Conservation (phyloP, 208 protist species). For the Leishmania guyanensis region DNA sequence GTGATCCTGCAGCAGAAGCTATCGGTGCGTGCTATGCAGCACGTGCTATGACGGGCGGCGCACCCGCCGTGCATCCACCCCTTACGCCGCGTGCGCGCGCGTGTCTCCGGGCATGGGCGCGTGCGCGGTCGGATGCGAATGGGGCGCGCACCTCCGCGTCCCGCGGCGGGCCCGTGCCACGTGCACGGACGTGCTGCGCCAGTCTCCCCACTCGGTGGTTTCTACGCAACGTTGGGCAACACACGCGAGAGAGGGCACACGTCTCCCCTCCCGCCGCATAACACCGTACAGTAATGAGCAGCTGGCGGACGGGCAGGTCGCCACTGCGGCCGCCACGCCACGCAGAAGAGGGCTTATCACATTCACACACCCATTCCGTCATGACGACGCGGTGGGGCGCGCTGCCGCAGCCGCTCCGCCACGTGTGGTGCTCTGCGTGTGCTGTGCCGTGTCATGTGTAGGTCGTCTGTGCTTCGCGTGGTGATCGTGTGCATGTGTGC, state of each 20-base stretch:
- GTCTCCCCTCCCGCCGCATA: slow-evolving; percentile 1
- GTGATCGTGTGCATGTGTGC: slow-evolving; percentile 6
- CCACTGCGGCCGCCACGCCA: slow-evolving; percentile 32
- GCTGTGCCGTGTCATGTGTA: slow-evolving; percentile 4
- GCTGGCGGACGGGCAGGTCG: slow-evolving; percentile 28
- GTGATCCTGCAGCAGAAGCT: slow-evolving; percentile 31
- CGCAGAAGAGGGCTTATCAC: slow-evolving; percentile 32
- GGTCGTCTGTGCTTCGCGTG: slow-evolving; percentile 9
- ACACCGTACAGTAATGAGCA: slow-evolving; percentile 32
- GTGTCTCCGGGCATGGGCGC: slow-evolving; percentile 2
- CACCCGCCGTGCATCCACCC: slow-evolving; percentile 32
- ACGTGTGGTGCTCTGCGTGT: slow-evolving; percentile 19
- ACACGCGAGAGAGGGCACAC: slow-evolving; percentile 5
- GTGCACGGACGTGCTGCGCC: slow-evolving; percentile 25
- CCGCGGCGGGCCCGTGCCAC: slow-evolving; percentile 16
- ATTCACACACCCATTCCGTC: slow-evolving; percentile 5
- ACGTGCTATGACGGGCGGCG: slow-evolving; percentile 22
- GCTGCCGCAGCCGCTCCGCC: slow-evolving; percentile 28
- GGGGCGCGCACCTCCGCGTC: slow-evolving; percentile 6
- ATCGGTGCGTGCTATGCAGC: slow-evolving; percentile 14
- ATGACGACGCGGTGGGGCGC: slow-evolving; percentile 34
- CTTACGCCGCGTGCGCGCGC: not conserved
- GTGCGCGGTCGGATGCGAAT: slow-evolving; percentile 11
- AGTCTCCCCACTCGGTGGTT: slow-evolving; percentile 30
- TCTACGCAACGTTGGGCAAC: slow-evolving; percentile 29